Percentiles rank a stretch among this genome's conserved stretches.
phyloP scores from a whole-genome alignment of 2,329 filamentous ascomycete species.

The Cordyceps farinosa region DNA sequence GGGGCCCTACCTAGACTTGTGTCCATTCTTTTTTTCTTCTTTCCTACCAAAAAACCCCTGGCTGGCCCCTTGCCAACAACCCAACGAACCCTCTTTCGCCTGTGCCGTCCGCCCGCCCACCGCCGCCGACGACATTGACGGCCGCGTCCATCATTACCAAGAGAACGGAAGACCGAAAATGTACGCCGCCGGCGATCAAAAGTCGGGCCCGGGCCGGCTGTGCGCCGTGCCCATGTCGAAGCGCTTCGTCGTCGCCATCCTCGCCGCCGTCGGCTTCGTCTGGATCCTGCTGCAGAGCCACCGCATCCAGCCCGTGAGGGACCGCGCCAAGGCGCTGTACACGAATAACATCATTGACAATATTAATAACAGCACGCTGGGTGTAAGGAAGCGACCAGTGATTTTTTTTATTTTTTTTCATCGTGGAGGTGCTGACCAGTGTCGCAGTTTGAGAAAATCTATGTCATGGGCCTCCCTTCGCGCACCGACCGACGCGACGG shows the following conservation, averaged over 20 bases:
- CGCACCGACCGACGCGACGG: constrained; percentile 49
- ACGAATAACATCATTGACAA: constrained; percentile 8
- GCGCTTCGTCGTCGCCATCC: constrained; percentile 9
- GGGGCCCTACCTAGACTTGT: background rate
- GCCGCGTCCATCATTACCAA: too few species aligned
- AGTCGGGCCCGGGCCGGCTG: background rate
- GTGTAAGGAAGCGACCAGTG: background rate
- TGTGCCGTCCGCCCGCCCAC: too few species aligned
- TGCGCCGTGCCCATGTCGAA: constrained; percentile 9
- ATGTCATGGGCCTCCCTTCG: constrained; percentile 48
- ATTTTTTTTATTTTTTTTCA: background rate
- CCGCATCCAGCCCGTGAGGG: constrained; percentile 8
- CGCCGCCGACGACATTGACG: too few species aligned
- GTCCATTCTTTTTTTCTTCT: constrained; percentile 17
- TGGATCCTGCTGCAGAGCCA: constrained; percentile 15
- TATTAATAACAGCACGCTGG: constrained; percentile 17
- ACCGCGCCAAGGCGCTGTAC: constrained; percentile 5
- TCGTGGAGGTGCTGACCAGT: background rate
- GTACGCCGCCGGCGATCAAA: background rate
- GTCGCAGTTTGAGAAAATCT: constrained; percentile 24
- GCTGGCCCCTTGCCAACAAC: background rate
- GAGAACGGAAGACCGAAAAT: background rate
- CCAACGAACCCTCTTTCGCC: too few species aligned
- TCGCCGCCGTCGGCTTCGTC: constrained; percentile 8
- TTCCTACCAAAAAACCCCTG: background rate